Conservation (phyloP, 73 alveolate species). For the Paramecium sexaurelia region DNA sequence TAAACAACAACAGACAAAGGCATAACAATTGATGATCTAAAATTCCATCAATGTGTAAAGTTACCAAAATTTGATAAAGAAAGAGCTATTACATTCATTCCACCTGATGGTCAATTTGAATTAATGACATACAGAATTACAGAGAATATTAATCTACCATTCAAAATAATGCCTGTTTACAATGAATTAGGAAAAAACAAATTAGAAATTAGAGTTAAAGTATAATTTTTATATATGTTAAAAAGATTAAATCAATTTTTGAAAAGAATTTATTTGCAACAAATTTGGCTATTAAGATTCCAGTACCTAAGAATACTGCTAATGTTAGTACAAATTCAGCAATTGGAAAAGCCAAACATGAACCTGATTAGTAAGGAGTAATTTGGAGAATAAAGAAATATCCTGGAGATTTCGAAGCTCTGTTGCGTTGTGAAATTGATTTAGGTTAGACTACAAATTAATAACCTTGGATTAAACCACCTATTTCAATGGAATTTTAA, state of each 20-base stretch:
- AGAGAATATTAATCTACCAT: conserved; percentile 94
- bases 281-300: conserved; percentile 89
- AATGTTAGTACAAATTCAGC: conserved; percentile 84
- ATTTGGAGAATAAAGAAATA: conserved; percentile 91
- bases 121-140: conserved; percentile 91
- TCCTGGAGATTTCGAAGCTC: conserved; percentile 86
- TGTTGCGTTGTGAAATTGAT: conserved; percentile 79
- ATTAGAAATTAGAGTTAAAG: conserved; percentile 84
- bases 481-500: conserved; percentile 91
- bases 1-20: conserved; percentile 79
- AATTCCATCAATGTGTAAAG: conserved; percentile 95
- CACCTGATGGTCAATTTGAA: conserved; percentile 97
- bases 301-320: conserved; percentile 96
- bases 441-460: conserved; percentile 77
- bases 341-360: conserved; percentile 96
- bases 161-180: conserved; percentile 89
- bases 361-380: conserved; percentile 90
- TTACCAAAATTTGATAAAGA: conserved; percentile 95
- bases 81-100: conserved; percentile 95
- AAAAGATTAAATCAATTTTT: conserved; percentile 88
- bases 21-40: conserved; percentile 84
- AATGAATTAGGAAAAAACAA: conserved; percentile 81
- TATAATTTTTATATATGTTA: background rate
- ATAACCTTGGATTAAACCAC: conserved; percentile 94
- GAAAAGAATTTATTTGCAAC: conserved; percentile 91